These are phyloP conservation scores for Sporothrix curviconia DNA, from an alignment of 2,329 filamentous ascomycete genomes.

Conservation along the genomic window DNA sequence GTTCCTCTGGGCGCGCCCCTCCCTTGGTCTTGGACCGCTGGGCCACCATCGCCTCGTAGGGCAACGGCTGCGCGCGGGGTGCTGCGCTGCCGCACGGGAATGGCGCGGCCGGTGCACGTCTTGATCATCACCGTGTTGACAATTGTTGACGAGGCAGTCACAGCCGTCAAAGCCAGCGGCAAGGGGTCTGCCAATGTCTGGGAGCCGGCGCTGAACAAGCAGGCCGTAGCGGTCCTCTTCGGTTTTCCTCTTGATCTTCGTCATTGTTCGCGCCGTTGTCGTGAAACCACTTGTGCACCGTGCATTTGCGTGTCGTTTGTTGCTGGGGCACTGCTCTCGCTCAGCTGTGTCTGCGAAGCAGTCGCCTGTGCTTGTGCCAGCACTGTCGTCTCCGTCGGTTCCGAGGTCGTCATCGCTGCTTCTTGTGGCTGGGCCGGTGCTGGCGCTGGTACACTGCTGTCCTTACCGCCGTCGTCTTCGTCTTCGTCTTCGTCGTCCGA, in stretches of 20 bases:
- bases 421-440: background rate
- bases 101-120: constrained; percentile 51
- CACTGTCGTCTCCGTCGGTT: background rate
- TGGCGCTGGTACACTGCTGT: background rate
- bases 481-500: constrained; percentile 16
- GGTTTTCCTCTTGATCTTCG: too few species aligned
- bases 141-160: background rate
- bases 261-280: background rate
- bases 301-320: constrained; percentile 4
- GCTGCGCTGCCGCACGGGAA: constrained; percentile 51
- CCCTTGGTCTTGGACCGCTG: constrained; percentile 58
- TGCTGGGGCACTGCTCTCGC: background rate
- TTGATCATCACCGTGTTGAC: constrained; percentile 6
- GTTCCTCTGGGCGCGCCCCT: constrained; percentile 62
- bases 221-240: constrained; percentile 19
- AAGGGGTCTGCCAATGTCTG: background rate
- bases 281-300: constrained; percentile 1
- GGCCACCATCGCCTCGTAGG: constrained; percentile 63
- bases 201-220: constrained; percentile 13
- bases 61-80: constrained; percentile 35
- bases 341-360: background rate
- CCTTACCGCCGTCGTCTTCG: background rate
- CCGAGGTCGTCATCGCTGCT: background rate
- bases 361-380: constrained; percentile 4
- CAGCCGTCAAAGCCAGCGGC: background rate